Evolutionary conservation across 2,329 filamentous ascomycete species (phyloP), one percentile per base, ranked within the genome.

Genomic region (Berkeleyomyces basicola): DNA sequence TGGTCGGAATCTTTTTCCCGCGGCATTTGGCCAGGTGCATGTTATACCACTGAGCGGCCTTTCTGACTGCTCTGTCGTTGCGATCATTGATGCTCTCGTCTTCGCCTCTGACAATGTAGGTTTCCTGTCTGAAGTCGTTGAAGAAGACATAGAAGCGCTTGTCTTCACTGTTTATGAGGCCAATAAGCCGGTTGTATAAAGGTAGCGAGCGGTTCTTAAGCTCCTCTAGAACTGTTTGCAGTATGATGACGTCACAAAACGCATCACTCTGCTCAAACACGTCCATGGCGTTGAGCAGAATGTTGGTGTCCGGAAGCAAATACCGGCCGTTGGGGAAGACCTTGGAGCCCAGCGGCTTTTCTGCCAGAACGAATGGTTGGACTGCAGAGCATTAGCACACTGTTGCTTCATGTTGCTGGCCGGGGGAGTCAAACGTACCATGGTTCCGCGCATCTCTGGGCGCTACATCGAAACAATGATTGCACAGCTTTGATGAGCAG

Each of bases 71-170:
- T 66, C 91, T 84, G 72, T 99, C 95, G 70, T 99, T 99, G 62
- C 93, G 82, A 72, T 99, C 93, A 71, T 99, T 99, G 74, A 99
- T 93, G 2, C 83, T 87, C 76, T 99, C 93, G 44, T 88, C 86
- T 4, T 79, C 73, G 23, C 85, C 81, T 66, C 93, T 81, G 37
- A 81, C 76, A 58, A 96, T 82, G 70, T 96, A 88, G 0, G 93
- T 99, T 73, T 99, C 95, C 46, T 91, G 78, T 60, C 92, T 83
- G 71, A 99, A 99, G 69, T 99, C 93, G 72, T 99, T 99, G 82
- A 97, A 97, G 73, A 99, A 99, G 61, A 99, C 89, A 70, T 97
- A 96, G 72, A 96, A 97, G 62, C 92, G 84, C 78, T 99, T 99
- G 67, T 95, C 90, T 69, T 96, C 90, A 70, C 92, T 96, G 74